phyloP scores from a whole-genome alignment of 805 yeast species.

The Saccharomyces eubayanus region DNA sequence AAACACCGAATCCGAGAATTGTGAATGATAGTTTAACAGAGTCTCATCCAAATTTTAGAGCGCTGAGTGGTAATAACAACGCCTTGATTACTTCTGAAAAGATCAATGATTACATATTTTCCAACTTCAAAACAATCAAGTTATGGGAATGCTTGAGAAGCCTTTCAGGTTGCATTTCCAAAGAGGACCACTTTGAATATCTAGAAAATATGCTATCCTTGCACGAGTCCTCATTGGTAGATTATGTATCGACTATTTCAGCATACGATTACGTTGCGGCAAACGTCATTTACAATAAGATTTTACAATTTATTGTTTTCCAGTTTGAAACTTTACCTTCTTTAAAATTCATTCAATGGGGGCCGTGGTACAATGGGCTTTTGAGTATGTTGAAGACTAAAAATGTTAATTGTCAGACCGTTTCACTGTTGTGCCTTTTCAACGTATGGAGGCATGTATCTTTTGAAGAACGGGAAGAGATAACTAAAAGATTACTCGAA shows the following conservation, averaged over 20 bases:
- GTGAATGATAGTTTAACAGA: background rate
- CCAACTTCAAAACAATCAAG: conserved; percentile 18
- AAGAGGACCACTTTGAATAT: background rate
- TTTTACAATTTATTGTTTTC: conserved; percentile 17
- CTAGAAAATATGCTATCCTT: conserved; percentile 7
- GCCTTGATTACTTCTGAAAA: conserved; percentile 2
- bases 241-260: conserved; percentile 15
- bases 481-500: conserved; percentile 8
- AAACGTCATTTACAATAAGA: conserved; percentile 23
- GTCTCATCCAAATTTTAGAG: background rate
- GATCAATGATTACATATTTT: conserved; percentile 18
- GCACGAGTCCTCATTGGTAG: conserved; percentile 21
- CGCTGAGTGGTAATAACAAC: conserved; percentile 4
- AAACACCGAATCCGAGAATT: conserved; percentile 2
- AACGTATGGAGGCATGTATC: conserved; percentile 25
- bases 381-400: conserved; percentile 21
- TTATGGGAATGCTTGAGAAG: conserved; percentile 22
- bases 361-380: conserved; percentile 20
- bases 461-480: background rate
- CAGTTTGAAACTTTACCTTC: conserved; percentile 12
- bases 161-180: conserved; percentile 12
- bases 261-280: conserved; percentile 23
- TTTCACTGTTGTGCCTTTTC: conserved; percentile 20
- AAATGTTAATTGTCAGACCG: conserved; percentile 19
- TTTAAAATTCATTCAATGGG: conserved; percentile 19